Evolutionary conservation across 331 rosid species (phyloP).

Genomic region (Arachis monticola): DNA sequence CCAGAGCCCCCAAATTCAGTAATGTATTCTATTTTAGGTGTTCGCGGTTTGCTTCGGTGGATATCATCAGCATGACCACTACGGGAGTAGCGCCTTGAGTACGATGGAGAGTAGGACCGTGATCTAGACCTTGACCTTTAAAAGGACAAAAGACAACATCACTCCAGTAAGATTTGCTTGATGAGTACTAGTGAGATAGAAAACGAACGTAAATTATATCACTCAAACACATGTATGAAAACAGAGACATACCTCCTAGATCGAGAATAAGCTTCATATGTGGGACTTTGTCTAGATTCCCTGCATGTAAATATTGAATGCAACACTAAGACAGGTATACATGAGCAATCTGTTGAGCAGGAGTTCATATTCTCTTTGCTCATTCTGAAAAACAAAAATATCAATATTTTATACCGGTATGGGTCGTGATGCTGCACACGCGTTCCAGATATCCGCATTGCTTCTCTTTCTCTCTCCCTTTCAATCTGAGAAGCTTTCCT

Average conservation of each 20-base stretch:
- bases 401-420: conserved; percentile 68
- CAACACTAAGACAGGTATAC: conserved; percentile 23
- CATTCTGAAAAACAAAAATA: conserved; percentile 20
- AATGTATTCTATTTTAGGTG: conserved; percentile 91
- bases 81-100: conserved; percentile 69
- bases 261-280: conserved; percentile 96
- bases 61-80: conserved; percentile 73
- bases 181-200: neutral
- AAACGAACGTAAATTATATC: conserved; percentile 22
- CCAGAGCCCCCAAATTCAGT: conserved; percentile 94
- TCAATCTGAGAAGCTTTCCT: conserved; percentile 97
- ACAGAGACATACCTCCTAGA: conserved; percentile 67
- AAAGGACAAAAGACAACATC: conserved; percentile 14
- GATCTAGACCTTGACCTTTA: conserved; percentile 89
- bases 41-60: conserved; percentile 74
- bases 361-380: conserved; percentile 29
- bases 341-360: conserved; percentile 23
- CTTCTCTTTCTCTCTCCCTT: conserved; percentile 96
- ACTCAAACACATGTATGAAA: conserved; percentile 4
- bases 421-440: conserved; percentile 92
- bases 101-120: conserved; percentile 80
- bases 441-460: conserved; percentile 70
- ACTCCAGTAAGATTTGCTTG: conserved; percentile 3
- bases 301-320: conserved; percentile 53
- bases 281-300: conserved; percentile 94